Percentiles rank a stretch among this genome's conserved stretches.
phyloP scores from a whole-genome alignment of 176 grass and related monocot genomes.

The Lolium rigidum region DNA sequence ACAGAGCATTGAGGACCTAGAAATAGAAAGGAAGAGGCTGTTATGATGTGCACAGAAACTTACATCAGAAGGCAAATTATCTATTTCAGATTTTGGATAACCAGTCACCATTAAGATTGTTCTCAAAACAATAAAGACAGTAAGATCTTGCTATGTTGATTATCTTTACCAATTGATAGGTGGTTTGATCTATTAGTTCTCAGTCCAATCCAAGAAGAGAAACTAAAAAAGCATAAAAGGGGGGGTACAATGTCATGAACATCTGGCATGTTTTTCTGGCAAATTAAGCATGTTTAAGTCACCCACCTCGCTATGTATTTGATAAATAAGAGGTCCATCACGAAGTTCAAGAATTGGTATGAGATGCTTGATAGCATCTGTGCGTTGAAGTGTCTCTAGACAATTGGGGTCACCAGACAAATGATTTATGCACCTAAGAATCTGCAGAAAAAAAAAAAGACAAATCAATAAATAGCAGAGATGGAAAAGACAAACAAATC shows the following conservation, averaged over 20 bases:
- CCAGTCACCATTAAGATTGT: not conserved
- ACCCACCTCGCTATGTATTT: constrained; percentile 90
- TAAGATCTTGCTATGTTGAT: not conserved
- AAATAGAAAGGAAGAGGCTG: constrained; percentile 15
- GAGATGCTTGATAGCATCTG: constrained; percentile 98
- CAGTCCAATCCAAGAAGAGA: not conserved
- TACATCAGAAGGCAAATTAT: constrained; percentile 23
- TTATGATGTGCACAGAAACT: constrained; percentile 37
- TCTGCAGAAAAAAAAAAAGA: constrained; percentile 60
- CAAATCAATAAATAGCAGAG: constrained; percentile 32
- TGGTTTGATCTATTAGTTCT: not conserved
- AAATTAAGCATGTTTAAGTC: constrained; percentile 25
- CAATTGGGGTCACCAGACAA: constrained; percentile 97
- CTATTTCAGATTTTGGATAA: constrained; percentile 4
- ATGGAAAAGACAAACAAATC: constrained; percentile 28
- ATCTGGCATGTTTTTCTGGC: not conserved
- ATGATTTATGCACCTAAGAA: constrained; percentile 97
- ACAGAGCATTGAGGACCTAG: constrained; percentile 93
- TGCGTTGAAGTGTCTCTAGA: constrained; percentile 92
- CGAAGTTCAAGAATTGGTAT: constrained; percentile 98
- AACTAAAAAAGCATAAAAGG: no score
- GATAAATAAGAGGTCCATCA: constrained; percentile 84
- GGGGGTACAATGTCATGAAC: not conserved
- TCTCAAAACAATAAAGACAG: not conserved
- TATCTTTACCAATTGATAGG: not conserved